A percentile compares a stretch with the other conserved stretches of the same genome.
Conservation (phyloP, 2,329 filamentous ascomycete genomes). For the Fusarium staphyleae region DNA sequence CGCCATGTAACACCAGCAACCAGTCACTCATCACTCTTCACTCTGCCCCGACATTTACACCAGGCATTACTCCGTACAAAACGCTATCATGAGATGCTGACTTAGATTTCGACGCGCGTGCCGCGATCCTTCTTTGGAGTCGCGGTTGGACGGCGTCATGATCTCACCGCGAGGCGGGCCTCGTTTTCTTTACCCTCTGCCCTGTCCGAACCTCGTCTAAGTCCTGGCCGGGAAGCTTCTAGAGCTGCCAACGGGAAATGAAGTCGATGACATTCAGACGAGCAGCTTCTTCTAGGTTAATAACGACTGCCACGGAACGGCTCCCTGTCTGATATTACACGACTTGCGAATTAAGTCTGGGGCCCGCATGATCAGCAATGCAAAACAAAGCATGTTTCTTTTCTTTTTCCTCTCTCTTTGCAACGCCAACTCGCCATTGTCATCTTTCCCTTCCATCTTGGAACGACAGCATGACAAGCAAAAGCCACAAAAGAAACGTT, state of each 20-base stretch:
- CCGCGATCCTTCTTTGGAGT: constrained; percentile 19
- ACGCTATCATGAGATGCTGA: constrained; percentile 32
- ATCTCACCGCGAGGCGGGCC: constrained; percentile 27
- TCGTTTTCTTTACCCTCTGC: constrained; percentile 19
- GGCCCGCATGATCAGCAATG: constrained; percentile 20
- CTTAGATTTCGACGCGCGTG: constrained; percentile 11
- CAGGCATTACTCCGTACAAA: constrained; percentile 19
- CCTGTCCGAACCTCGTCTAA: constrained; percentile 3
- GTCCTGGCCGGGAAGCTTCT: background rate
- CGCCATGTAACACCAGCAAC: constrained; percentile 13
- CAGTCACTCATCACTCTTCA: constrained; percentile 15
- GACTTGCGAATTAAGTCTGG: constrained; percentile 18
- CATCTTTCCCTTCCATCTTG: background rate
- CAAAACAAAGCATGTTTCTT: constrained; percentile 14
- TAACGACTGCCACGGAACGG: constrained; percentile 13
- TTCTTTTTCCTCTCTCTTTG: constrained; percentile 19
- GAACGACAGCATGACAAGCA: constrained; percentile 2
- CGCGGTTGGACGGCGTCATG: constrained; percentile 14
- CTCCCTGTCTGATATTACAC: constrained; percentile 14
- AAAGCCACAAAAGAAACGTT: constrained; percentile 17
- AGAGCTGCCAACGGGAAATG: too few species aligned
- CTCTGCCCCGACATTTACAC: constrained; percentile 7
- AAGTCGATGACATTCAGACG: constrained; percentile 6
- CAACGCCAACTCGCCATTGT: constrained; percentile 9
- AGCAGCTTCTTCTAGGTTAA: constrained; percentile 8